phyloP scores from a whole-genome alignment of 139 green algal genomes.

The Picochlorum sp. region DNA sequence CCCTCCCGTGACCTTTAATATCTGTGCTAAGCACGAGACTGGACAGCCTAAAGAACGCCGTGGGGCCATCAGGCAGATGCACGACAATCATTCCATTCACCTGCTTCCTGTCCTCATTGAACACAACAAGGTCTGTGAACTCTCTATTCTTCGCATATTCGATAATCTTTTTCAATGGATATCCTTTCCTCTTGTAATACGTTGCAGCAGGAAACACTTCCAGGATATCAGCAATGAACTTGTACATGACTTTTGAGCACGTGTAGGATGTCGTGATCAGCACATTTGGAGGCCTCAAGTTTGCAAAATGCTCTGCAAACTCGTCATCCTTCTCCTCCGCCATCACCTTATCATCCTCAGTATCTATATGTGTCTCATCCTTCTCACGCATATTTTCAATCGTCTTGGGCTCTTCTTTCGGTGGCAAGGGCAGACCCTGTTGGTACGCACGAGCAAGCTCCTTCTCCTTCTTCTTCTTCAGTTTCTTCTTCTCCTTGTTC shows the following conservation, averaged over 20 bases:
- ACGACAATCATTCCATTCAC: slow-evolving; percentile 79
- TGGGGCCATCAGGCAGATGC: slow-evolving; percentile 86
- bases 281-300: slow-evolving; percentile 66
- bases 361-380: slow-evolving; percentile 69
- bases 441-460: slow-evolving; percentile 50
- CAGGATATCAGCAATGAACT: slow-evolving; percentile 76
- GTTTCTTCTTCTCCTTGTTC: slow-evolving; percentile 63
- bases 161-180: slow-evolving; percentile 83
- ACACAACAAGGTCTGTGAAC: slow-evolving; percentile 79
- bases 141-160: slow-evolving; percentile 64
- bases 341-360: slow-evolving; percentile 69
- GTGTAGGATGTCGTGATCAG: slow-evolving; percentile 85
- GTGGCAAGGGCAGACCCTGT: slow-evolving; percentile 55
- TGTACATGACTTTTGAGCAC: slow-evolving; percentile 69
- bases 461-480: slow-evolving; percentile 53
- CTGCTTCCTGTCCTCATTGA: slow-evolving; percentile 86
- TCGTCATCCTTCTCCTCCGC: slow-evolving; percentile 80
- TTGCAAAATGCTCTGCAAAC: slow-evolving; percentile 61
- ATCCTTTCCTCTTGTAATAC: slow-evolving; percentile 84
- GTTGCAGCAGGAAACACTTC: slow-evolving; percentile 66
- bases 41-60: slow-evolving; percentile 70
- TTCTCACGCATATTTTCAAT: slow-evolving; percentile 82
- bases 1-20: slow-evolving; percentile 76
- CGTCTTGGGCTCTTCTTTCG: slow-evolving; percentile 66
- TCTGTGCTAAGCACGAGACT: slow-evolving; percentile 71